phyloP scores from a whole-genome alignment of 2,329 filamentous ascomycete species.

The Xylaria sp. region DNA sequence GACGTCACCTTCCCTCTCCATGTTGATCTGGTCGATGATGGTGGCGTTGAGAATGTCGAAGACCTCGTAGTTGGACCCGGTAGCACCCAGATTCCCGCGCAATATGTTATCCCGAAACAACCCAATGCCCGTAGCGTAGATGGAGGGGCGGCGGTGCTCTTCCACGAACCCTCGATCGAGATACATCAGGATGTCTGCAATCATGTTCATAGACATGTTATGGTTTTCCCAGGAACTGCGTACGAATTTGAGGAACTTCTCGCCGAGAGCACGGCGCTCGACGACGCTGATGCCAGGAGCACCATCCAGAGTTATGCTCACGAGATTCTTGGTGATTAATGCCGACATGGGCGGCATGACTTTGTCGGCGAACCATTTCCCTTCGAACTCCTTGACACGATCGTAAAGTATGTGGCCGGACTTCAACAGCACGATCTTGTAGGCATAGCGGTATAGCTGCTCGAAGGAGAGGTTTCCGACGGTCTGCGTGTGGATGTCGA shows the following conservation, averaged over 20 bases:
- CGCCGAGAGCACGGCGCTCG: conserved; percentile 82
- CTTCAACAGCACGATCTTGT: conserved; percentile 92
- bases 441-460: conserved; percentile 91
- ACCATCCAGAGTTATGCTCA: conserved; percentile 69
- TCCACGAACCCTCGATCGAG: conserved; percentile 83
- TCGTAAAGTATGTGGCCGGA: conserved; percentile 85
- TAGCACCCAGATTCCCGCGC: conserved; percentile 63
- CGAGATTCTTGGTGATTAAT: conserved; percentile 76
- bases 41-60: conserved; percentile 82
- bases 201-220: conserved; percentile 94
- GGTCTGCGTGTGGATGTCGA: conserved; percentile 91
- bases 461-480: conserved; percentile 93
- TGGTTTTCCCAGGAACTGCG: conserved; percentile 88
- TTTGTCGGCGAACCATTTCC: conserved; percentile 79
- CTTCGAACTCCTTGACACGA: conserved; percentile 82
- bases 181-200: conserved; percentile 96
- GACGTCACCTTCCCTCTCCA: conserved; percentile 90
- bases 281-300: conserved; percentile 72
- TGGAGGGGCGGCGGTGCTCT: conserved; percentile 77
- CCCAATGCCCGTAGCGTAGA: conserved; percentile 86
- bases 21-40: conserved; percentile 88
- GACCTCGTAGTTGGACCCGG: conserved; percentile 63
- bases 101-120: conserved; percentile 90
- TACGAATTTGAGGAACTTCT: conserved; percentile 81
- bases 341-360: conserved; percentile 77